These are phyloP conservation scores for Eutrema salsugineum DNA, from an alignment of 441 rosid species.

Conservation along the genomic window DNA sequence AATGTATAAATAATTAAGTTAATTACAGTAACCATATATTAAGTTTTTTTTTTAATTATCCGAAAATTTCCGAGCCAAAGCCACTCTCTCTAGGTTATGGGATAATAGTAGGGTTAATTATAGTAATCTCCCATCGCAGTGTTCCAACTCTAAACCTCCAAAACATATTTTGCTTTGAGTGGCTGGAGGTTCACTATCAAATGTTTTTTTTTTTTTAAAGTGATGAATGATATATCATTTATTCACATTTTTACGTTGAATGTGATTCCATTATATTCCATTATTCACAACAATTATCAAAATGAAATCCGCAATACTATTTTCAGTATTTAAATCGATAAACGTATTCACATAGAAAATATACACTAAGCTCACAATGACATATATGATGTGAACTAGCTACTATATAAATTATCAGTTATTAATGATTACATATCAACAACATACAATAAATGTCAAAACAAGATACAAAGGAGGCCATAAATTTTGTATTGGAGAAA, in stretches of 20 bases:
- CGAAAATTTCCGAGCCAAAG: neutral
- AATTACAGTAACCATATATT: neutral
- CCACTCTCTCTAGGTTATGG: too few species aligned
- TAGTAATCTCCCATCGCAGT: neutral
- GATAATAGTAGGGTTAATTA: neutral
- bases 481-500: slow-evolving; percentile 5
- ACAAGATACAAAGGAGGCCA: neutral
- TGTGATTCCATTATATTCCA: too few species aligned
- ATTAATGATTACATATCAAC: neutral
- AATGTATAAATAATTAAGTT: neutral
- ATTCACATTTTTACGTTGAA: too few species aligned
- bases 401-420: neutral
- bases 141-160: too few species aligned
- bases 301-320: too few species aligned
- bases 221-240: too few species aligned
- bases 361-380: neutral
- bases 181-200: too few species aligned
- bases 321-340: neutral
- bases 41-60: neutral
- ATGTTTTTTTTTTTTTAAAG: too few species aligned
- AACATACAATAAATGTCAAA: neutral
- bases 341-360: neutral
- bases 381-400: neutral
- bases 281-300: too few species aligned
- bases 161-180: too few species aligned